Conservation (phyloP, 495 filamentous ascomycete species). For the Tuber aestivum region DNA sequence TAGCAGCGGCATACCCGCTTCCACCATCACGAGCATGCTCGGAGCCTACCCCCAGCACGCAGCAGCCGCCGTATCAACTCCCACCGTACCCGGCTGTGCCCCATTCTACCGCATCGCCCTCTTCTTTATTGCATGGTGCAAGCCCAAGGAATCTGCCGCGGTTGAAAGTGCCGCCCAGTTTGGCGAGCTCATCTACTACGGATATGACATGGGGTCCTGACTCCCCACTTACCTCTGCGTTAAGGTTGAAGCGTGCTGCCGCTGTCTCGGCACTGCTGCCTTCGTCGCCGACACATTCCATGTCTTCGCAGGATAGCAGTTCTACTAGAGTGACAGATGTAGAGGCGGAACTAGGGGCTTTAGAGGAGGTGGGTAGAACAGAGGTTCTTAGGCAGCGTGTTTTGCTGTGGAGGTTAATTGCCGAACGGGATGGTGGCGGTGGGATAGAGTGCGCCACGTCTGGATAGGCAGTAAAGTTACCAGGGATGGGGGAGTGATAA, state of each 20-base stretch:
- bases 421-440: neutral
- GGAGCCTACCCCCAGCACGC: neutral
- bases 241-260: neutral
- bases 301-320: neutral
- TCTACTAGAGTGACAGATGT: neutral
- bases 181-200: neutral
- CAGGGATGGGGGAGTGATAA: neutral
- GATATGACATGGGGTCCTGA: neutral
- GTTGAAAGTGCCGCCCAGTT: neutral
- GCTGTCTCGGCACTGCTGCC: neutral
- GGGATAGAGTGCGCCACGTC: neutral
- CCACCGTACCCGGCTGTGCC: neutral
- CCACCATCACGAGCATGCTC: neutral
- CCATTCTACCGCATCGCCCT: neutral
- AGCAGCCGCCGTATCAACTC: neutral
- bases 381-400: neutral
- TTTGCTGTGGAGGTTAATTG: neutral
- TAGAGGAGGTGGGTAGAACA: neutral
- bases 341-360: neutral
- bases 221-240: neutral
- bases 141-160: neutral
- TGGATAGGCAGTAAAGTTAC: neutral
- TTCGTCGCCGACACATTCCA: neutral
- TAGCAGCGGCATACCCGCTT: neutral
- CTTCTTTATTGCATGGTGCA: neutral